Percentiles rank a stretch among this genome's conserved stretches.
These are phyloP conservation scores for Apophysomyces ossiformis DNA, from an alignment of 371 early-diverging fungal species.

Conservation along the genomic window DNA sequence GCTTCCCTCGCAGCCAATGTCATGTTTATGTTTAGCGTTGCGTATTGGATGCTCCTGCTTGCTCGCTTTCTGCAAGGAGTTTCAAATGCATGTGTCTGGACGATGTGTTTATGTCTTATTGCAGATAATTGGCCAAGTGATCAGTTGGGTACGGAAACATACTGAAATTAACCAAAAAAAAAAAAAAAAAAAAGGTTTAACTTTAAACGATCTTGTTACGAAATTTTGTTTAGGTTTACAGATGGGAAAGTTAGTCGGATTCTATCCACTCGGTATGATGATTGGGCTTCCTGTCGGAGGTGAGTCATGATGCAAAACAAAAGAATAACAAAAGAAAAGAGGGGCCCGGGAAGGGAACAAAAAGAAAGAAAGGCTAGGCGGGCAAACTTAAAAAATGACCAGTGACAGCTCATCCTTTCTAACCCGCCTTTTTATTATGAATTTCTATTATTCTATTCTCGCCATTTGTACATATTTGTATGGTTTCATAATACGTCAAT, in stretches of 20 bases:
- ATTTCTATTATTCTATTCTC: background rate
- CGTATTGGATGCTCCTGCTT: constrained; percentile 61
- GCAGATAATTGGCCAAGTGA: constrained; percentile 64
- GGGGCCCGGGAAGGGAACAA: too few relatives aligned
- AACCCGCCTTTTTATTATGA: background rate
- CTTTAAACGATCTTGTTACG: background rate
- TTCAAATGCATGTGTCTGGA: constrained; percentile 69
- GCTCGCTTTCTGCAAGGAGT: constrained; percentile 74
- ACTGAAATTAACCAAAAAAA: background rate
- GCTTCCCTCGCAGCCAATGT: constrained; percentile 61
- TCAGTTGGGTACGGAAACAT: constrained; percentile 47
- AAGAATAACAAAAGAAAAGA: too few relatives aligned
- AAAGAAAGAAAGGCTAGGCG: background rate
- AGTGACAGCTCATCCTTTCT: constrained; percentile 4
- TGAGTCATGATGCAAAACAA: constrained; percentile 16
- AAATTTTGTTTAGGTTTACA: constrained; percentile 32
- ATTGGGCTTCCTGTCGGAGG: constrained; percentile 69
- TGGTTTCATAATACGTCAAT: background rate
- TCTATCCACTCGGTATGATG: constrained; percentile 66
- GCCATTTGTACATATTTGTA: background rate
- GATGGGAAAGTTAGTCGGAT: constrained; percentile 70
- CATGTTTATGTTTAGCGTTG: constrained; percentile 61
- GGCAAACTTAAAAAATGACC: background rate
- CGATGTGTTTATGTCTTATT: constrained; percentile 62
- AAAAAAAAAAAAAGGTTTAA: constrained; percentile 4